These are phyloP conservation scores for Syzygium grande DNA, from an alignment of 345 rosid species.

Conservation along the genomic window DNA sequence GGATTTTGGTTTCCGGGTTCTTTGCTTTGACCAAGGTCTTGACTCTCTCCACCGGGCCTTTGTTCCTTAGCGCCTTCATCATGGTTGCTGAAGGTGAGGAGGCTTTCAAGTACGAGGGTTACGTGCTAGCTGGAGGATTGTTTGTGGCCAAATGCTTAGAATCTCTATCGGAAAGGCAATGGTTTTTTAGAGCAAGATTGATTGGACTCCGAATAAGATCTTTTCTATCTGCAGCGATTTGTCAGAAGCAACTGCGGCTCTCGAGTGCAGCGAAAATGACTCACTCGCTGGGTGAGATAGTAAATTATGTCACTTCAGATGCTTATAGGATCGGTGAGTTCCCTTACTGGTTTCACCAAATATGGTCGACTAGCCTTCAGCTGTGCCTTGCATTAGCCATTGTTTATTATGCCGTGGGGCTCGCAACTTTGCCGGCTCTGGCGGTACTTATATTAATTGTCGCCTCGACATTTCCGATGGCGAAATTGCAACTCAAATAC, in stretches of 20 bases:
- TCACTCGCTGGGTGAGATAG: constrained; percentile 33
- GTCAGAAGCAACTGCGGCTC: constrained; percentile 33
- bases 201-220: constrained; percentile 41
- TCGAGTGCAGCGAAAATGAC: constrained; percentile 20
- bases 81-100: constrained; percentile 21
- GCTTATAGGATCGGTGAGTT: constrained; percentile 42
- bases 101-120: constrained; percentile 22
- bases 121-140: constrained; percentile 18
- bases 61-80: constrained; percentile 39
- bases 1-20: constrained; percentile 28
- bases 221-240: constrained; percentile 30
- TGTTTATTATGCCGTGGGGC: constrained; percentile 27
- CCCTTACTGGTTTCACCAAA: constrained; percentile 37
- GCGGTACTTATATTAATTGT: constrained; percentile 10
- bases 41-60: constrained; percentile 30
- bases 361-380: constrained; percentile 30
- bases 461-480: constrained; percentile 22
- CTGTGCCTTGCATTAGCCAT: constrained; percentile 28
- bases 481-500: constrained; percentile 25
- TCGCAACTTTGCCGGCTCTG: constrained; percentile 35
- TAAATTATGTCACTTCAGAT: constrained; percentile 32
- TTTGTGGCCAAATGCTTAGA: constrained; percentile 37
- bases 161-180: constrained; percentile 46
- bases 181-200: constrained; percentile 27
- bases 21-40: constrained; percentile 40